Base-by-base conservation (phyloP, 164 flowering plant genomes). In the Aristolochia contorta region DNA sequence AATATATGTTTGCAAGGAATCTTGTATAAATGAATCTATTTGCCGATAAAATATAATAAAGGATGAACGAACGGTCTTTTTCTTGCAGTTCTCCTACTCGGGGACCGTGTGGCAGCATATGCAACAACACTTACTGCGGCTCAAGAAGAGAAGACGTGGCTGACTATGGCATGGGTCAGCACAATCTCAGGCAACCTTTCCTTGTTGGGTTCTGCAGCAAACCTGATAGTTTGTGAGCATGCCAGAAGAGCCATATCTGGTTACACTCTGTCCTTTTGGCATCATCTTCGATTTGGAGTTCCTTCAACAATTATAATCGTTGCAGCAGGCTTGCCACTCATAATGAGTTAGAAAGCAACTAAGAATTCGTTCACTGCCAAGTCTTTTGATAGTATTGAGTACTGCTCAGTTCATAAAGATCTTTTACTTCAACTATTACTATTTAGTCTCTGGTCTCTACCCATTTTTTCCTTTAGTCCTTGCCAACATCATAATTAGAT, bases 91-190 rank as follows among this genome's bases (percentile, higher is more conserved):
- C 75, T 87, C 1, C 49, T 87, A 75, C 82, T 87, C 23, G 90
- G 94, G 56, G 78, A 63, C 19, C 68, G 80, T 18, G 77, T 87
- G 46, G 94, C 94, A 27, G 54, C 54, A 50, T 50, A 16, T 50
- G 54, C 54, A n/a, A 82, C 86, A 61, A 75, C 90, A 16, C 81
- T 88, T 37, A 79, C 80, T 9, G 53, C 59, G 49, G 33, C 67
- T 0, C 67, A 74, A 1, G 88, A 75, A 71, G 82, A 72, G 71
- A 81, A 74, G 67, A 78, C 88, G 6, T 87, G 90, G 94, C 77
- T 87, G 0, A 67, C 83, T 12, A 66, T 87, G 65, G 90, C 94
- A 12, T 87, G 94, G 94, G 90, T 80, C 10, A 87, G 90, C 72
- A 83, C 90, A 0, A 84, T 84, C 1, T 88, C 90, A 0, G 90